Evolutionary conservation across 768 basidiomycete species (phyloP).

Genomic region (Suillus tomentosus): DNA sequence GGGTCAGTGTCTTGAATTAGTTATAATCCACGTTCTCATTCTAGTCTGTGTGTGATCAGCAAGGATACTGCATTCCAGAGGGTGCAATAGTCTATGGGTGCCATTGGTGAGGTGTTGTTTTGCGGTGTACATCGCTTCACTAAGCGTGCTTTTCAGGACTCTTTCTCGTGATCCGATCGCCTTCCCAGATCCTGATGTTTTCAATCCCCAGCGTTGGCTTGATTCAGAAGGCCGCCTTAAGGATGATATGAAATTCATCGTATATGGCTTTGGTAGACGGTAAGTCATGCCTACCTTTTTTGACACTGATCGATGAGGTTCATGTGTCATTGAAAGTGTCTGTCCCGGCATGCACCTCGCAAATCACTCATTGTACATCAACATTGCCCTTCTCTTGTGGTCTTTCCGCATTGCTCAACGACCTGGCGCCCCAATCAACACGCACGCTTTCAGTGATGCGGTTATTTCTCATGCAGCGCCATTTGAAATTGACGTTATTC

Average conservation of each 20-base stretch:
- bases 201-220: not conserved
- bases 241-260: not conserved
- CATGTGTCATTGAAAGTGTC: not conserved
- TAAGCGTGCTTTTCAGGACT: not conserved
- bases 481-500: not conserved
- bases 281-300: not conserved
- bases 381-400: slow-evolving; percentile 60
- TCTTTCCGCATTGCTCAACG: slow-evolving; percentile 54
- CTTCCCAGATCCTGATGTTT: not conserved
- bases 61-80: not conserved
- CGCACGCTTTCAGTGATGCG: slow-evolving; percentile 56
- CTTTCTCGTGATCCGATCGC: not conserved
- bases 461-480: slow-evolving; percentile 54
- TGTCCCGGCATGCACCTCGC: slow-evolving; percentile 33
- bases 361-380: slow-evolving; percentile 55
- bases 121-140: not conserved
- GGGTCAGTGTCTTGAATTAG: not conserved
- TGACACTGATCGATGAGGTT: not conserved
- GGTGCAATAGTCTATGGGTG: not conserved
- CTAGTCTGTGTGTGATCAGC: not conserved
- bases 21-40: not conserved
- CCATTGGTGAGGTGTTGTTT: not conserved
- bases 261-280: not conserved
- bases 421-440: slow-evolving; percentile 53
- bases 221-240: not conserved